phyloP scores from a whole-genome alignment of 2,329 filamentous ascomycete species.

The Trichophyton schoenleinii region DNA sequence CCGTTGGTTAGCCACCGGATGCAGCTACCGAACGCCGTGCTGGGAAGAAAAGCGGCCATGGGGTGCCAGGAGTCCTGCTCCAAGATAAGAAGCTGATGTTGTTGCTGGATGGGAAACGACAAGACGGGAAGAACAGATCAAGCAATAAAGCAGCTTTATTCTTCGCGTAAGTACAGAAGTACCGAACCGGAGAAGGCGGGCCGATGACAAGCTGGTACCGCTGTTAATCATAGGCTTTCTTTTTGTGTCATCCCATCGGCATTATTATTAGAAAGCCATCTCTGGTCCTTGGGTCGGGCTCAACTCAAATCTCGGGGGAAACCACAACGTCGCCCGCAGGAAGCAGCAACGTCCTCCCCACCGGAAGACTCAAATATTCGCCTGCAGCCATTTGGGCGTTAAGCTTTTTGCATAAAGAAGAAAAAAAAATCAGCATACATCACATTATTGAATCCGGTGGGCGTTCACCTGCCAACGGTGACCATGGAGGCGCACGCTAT shows the following conservation, averaged over 20 bases:
- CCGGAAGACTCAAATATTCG: neutral
- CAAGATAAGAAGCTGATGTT: neutral
- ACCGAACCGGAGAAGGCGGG: neutral
- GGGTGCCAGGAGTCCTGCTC: neutral
- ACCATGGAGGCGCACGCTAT: neutral
- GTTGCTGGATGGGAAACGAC: neutral
- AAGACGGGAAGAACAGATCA: neutral
- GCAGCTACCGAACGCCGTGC: neutral
- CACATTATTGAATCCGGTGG: neutral
- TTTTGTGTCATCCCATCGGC: neutral
- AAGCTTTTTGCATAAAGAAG: neutral
- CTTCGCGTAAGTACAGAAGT: neutral
- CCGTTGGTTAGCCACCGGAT: neutral
- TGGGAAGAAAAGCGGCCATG: neutral
- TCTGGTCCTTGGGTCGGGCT: neutral
- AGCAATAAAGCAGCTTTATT: neutral
- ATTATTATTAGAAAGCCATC: neutral
- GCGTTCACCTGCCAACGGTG: neutral
- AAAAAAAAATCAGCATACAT: neutral
- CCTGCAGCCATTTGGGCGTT: neutral
- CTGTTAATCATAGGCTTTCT: neutral
- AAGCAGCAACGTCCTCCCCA: neutral
- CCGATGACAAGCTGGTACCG: neutral
- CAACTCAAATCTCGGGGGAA: neutral
- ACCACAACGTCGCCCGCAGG: neutral